Percentiles rank a stretch among this genome's conserved stretches.
Evolutionary conservation across 106 monocot genomes (phyloP).

Genomic region (Phalaenopsis equestris): DNA sequence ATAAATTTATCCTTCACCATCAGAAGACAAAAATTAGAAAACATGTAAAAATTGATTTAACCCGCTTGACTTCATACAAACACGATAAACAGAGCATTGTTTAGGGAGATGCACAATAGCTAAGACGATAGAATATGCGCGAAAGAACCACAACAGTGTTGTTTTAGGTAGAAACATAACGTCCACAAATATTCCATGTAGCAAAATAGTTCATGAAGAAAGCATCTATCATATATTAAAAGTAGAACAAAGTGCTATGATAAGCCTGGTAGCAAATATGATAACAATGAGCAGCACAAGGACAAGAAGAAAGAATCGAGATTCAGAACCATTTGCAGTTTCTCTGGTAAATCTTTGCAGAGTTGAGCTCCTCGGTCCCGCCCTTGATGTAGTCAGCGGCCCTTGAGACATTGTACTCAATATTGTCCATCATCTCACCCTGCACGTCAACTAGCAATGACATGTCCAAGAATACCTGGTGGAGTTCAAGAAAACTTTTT

Average conservation of each 20-base stretch:
- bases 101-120: too few species aligned
- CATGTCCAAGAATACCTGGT: conserved; percentile 89
- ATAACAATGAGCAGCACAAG: conserved; percentile 28
- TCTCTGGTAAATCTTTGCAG: conserved; percentile 36
- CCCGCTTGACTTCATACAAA: too few species aligned
- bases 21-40: too few species aligned
- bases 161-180: too few species aligned
- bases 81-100: too few species aligned
- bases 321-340: conserved; percentile 42
- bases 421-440: conserved; percentile 73
- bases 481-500: conserved; percentile 64
- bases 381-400: conserved; percentile 51
- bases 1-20: too few species aligned
- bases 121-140: too few species aligned
- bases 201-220: neutral
- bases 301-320: conserved; percentile 32
- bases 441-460: conserved; percentile 68
- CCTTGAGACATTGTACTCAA: conserved; percentile 55
- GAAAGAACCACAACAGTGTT: too few species aligned
- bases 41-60: too few species aligned
- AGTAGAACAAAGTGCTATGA: neutral
- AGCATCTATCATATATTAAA: neutral
- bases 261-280: conserved; percentile 29
- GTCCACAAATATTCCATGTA: too few species aligned
- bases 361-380: conserved; percentile 38